Percentiles rank a stretch among this genome's conserved stretches.
Evolutionary conservation across 805 yeast genomes (phyloP).

Genomic region (Grigorovia jiainica): DNA sequence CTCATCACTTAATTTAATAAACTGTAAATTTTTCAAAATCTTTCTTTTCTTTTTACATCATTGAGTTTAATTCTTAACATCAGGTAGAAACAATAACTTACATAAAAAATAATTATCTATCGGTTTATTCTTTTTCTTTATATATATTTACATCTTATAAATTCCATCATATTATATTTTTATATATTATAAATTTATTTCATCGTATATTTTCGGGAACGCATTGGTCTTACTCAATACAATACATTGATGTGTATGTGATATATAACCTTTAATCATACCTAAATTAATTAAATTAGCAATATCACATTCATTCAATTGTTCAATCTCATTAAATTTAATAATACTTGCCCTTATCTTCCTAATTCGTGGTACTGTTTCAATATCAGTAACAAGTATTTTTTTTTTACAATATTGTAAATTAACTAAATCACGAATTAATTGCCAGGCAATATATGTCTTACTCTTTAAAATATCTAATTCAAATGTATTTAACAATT

Average conservation of each 20-base stretch:
- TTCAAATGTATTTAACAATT: conserved; percentile 30
- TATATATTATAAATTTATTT: not conserved
- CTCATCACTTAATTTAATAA: too few species aligned
- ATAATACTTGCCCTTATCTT: conserved; percentile 8
- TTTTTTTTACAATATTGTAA: conserved; percentile 5
- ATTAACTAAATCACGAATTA: conserved; percentile 30
- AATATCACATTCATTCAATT: conserved; percentile 45
- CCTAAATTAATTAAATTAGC: conserved; percentile 58
- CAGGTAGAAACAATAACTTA: too few species aligned
- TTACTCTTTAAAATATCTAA: conserved; percentile 37
- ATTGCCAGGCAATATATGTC: conserved; percentile 50
- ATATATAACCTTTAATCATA: conserved; percentile 66
- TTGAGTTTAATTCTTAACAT: too few species aligned
- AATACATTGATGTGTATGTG: conserved; percentile 63
- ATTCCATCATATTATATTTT: too few species aligned
- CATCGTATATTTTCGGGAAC: conserved; percentile 40
- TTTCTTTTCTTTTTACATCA: too few species aligned
- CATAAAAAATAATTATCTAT: too few species aligned
- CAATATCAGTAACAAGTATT: conserved; percentile 41
- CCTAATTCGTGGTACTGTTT: conserved; percentile 28
- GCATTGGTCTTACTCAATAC: conserved; percentile 70
- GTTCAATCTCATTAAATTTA: conserved; percentile 6
- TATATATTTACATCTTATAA: too few species aligned
- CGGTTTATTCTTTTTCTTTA: too few species aligned
- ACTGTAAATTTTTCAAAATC: too few species aligned